Base-by-base conservation (phyloP, 2,329 filamentous ascomycete species). In the Penicillium brevicompactum region DNA sequence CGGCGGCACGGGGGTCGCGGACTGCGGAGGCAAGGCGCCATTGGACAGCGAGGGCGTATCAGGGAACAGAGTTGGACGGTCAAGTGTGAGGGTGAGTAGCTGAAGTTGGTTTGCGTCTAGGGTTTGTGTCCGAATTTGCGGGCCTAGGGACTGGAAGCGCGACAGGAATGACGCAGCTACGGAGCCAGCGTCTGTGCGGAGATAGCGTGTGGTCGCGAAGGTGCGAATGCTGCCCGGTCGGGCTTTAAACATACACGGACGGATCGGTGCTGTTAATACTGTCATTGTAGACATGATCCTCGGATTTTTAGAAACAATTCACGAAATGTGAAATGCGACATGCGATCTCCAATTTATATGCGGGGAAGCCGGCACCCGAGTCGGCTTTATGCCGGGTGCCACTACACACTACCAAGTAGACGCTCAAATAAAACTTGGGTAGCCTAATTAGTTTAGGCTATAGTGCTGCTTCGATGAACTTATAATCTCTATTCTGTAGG, bases 91-190 rank as follows among this genome's bases (percentile, higher is more conserved):
- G 2, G 80, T 78, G 9, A 89, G 77, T 43, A 84, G 84, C 55
- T 86, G 84, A 0, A 88, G 73, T 65, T 88, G 86, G 60, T 87
- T 87, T 11, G 75, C 78, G 65, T 88, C 86, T 6, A 88, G 73
- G 3, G 78, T 53, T 63, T 88, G 85, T 3, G 70, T 72, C 43
- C 77, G 77, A 4, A 68, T 70, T 59, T 76, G 73, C 0, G 77
- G 75, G 1, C 76, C 74, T 5, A 72, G 67, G 5, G 74, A 73
- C 52, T 77, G 73, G 46, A 77, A 76, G 49, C 72, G 73, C 6
- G 69, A 65, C 16, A 80, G 70, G 60, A 80, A 80, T 42, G 70
- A 67, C 13, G 69, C 58, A 5, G 76, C 75, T 52, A 75, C 65
- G 38, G 68, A 58, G 18, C 70, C 38, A 67, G 69, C 37, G 59